Conservation (phyloP, 2,329 filamentous ascomycete species). For the Hymenoscyphus infarciens region DNA sequence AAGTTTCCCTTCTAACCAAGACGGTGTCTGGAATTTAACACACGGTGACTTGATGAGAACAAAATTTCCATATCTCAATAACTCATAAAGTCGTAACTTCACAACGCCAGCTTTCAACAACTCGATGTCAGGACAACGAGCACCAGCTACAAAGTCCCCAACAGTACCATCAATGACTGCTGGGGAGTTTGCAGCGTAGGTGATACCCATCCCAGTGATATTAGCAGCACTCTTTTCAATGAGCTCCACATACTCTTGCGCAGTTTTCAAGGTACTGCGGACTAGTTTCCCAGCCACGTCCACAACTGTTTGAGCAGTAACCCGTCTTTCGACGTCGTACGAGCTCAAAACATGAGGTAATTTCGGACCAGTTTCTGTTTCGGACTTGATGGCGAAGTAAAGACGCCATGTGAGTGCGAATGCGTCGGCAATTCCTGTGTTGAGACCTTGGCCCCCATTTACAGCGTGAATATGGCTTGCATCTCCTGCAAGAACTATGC, state of each 20-base stretch:
- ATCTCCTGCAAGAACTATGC: constrained; percentile 35
- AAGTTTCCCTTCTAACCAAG: not conserved
- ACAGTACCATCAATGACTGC: constrained; percentile 6
- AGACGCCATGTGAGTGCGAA: constrained; percentile 39
- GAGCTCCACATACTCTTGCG: constrained; percentile 45
- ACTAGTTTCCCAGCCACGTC: constrained; percentile 46
- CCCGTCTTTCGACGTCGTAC: constrained; percentile 44
- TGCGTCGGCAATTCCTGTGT: constrained; percentile 37
- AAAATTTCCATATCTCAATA: constrained; percentile 6
- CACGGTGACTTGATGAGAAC: not conserved
- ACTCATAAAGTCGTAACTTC: constrained; percentile 2
- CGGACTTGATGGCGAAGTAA: not conserved
- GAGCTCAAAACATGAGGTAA: constrained; percentile 36
- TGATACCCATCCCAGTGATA: constrained; percentile 34
- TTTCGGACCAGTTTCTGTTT: no score
- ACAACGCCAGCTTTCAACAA: constrained; percentile 3
- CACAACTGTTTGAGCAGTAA: constrained; percentile 44
- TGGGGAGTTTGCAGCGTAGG: constrained; percentile 5
- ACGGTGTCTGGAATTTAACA: not conserved
- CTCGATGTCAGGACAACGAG: constrained; percentile 11
- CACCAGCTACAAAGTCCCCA: constrained; percentile 11
- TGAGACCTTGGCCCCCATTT: constrained; percentile 24
- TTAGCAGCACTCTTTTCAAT: constrained; percentile 47
- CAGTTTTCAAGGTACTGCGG: constrained; percentile 42
- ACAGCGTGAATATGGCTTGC: constrained; percentile 34